phyloP scores from a whole-genome alignment of 2,329 filamentous ascomycete genomes.

The Microdochium trichocladiopsis region DNA sequence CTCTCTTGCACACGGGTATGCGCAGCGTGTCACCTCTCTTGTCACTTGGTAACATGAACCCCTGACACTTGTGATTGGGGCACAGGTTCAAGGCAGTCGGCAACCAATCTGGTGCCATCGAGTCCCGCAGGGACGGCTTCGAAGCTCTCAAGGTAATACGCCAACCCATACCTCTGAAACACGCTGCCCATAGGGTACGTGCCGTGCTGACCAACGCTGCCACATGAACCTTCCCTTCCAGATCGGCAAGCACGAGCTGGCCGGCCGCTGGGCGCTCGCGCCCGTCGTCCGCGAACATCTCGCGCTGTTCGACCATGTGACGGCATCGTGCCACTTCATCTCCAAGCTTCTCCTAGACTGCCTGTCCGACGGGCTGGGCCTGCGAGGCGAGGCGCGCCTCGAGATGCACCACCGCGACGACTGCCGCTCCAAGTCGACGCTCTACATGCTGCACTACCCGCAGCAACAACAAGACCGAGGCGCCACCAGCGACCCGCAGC shows the following conservation, averaged over 20 bases:
- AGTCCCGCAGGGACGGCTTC: not conserved
- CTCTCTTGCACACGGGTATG: not conserved
- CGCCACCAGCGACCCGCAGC: not conserved
- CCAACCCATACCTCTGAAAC: not conserved
- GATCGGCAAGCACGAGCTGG: constrained; percentile 1
- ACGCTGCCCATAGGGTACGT: not conserved
- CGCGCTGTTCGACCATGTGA: not conserved
- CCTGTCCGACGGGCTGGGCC: constrained; percentile 1
- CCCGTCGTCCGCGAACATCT: constrained; percentile 1
- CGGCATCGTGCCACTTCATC: constrained; percentile 1
- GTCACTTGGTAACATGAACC: not conserved
- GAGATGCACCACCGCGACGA: constrained; percentile 3
- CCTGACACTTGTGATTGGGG: not conserved
- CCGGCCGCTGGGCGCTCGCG: constrained; percentile 2
- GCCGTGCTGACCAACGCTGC: not conserved
- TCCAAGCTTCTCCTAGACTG: constrained; percentile 2
- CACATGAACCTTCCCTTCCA: not conserved
- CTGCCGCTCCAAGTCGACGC: constrained; percentile 1
- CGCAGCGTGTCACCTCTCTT: not conserved
- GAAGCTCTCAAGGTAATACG: not conserved
- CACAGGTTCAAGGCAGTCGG: not conserved
- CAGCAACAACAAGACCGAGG: not conserved
- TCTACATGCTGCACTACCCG: constrained; percentile 3
- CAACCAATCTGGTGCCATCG: not conserved
- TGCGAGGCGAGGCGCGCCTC: not conserved